Evolutionary conservation across 176 grass and related monocot genomes (phyloP).

Genomic region (Zoysia japonica): DNA sequence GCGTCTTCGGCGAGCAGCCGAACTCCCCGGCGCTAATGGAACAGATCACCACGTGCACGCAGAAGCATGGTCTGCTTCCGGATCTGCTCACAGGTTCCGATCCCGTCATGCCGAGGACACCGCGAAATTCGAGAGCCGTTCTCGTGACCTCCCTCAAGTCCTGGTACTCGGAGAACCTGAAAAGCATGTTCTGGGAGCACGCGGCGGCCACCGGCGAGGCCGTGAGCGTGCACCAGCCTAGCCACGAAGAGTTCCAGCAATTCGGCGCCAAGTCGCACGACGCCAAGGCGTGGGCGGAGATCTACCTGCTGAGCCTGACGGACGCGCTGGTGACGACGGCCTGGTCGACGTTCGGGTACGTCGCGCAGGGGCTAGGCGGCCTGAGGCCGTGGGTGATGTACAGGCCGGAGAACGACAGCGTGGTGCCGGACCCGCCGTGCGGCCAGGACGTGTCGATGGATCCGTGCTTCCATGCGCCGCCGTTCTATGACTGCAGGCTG

Average conservation of each 20-base stretch:
- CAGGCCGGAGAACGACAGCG: background rate
- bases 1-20: slow-evolving; percentile 22
- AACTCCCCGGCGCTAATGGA: slow-evolving; percentile 31
- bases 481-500: slow-evolving; percentile 25
- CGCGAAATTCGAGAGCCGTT: background rate
- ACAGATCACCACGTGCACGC: slow-evolving; percentile 39
- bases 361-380: slow-evolving; percentile 50
- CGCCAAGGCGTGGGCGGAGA: slow-evolving; percentile 70
- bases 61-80: slow-evolving; percentile 26
- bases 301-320: slow-evolving; percentile 68
- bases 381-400: slow-evolving; percentile 51
- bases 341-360: slow-evolving; percentile 63
- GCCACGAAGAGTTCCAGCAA: slow-evolving; percentile 46
- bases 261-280: slow-evolving; percentile 26
- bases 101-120: too few species aligned
- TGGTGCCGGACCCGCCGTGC: slow-evolving; percentile 11
- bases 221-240: slow-evolving; percentile 1
- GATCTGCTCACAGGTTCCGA: background rate
- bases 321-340: slow-evolving; percentile 60
- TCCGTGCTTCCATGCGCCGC: slow-evolving; percentile 50
- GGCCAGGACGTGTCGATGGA: slow-evolving; percentile 49
- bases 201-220: slow-evolving; percentile 22
- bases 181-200: slow-evolving; percentile 39
- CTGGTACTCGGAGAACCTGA: slow-evolving; percentile 44
- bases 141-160: slow-evolving; percentile 32